Base-by-base conservation (phyloP, 208 protist species). In the Acanthamoeba healyi region DNA sequence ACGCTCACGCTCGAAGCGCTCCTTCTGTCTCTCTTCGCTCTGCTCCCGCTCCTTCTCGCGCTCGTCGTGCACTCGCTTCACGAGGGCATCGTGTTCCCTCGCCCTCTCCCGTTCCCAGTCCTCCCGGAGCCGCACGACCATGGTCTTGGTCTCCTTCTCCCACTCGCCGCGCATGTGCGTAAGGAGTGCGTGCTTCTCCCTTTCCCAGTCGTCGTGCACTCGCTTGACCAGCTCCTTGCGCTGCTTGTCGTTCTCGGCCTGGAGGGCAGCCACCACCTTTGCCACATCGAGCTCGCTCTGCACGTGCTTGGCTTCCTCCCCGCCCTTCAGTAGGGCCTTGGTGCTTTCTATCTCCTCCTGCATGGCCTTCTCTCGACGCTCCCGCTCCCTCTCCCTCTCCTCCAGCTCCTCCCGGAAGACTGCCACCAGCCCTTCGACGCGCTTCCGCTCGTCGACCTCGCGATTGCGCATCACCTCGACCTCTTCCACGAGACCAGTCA, bases 141-240 rank as follows among this genome's bases (percentile, higher is more conserved):
- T 26, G 32, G 46, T 29, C 42, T 7, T 87, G n/a, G 38, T 51
- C 42, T 63, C n/a, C 26, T 26, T 29, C 15, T 61, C 49, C 29
- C 26, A 87, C 32, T 87, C 49, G 15, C 14, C 44, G 6, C 9
- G 26, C 67, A 49, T 15, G 36, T 22, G 63, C 0, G 34, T 14
- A 5, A 40, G 4, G n/a, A 72, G 63, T 3, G 63, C n/a, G 9
- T 72, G 63, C 63, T 72, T 51, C 42, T 63, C n/a, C 26, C 26
- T 29, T 5, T 61, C 49, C 29, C 26, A 87, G 17, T 87, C 49
- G 15, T 61, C 44, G 15, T 61, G 26, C 67, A 49, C 22, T 14
- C 67, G 67, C 67, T 46, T 79, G 67, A 79, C 67, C 12, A 79
- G 67, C 34, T 44, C 36, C 38, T 46, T 79, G 32, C 67, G 32